Evolutionary conservation across 805 yeast genomes (phyloP).

Genomic region (Spathaspora girioi): DNA sequence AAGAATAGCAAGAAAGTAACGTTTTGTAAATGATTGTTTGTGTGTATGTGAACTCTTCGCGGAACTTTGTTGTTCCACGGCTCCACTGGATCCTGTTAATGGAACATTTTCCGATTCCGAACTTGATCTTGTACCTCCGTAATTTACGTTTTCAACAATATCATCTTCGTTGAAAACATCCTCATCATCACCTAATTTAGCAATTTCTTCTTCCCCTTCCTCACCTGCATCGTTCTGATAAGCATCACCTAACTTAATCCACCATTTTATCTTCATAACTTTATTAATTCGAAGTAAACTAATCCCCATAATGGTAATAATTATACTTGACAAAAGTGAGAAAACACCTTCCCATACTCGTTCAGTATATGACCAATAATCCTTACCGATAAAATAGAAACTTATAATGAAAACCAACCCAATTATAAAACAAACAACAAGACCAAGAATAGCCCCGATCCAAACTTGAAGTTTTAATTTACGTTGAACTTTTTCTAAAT

Average conservation of each 20-base stretch:
- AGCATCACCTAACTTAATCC: constrained; percentile 43
- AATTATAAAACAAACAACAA: constrained; percentile 62
- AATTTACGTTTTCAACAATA: constrained; percentile 1
- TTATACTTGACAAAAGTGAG: constrained; percentile 70
- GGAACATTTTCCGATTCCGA: constrained; percentile 8
- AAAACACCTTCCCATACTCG: constrained; percentile 86
- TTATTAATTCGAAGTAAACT: constrained; percentile 78
- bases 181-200: constrained; percentile 9
- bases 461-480: constrained; percentile 66
- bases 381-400: constrained; percentile 76
- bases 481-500: constrained; percentile 7
- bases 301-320: constrained; percentile 84
- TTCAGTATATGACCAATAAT: constrained; percentile 84
- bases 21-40: constrained; percentile 37
- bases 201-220: constrained; percentile 13
- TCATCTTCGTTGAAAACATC: constrained; percentile 8
- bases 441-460: constrained; percentile 75
- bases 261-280: constrained; percentile 75
- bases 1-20: constrained; percentile 67
- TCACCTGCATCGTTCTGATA: constrained; percentile 16
- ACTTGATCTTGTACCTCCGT: constrained; percentile 6
- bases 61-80: neutral
- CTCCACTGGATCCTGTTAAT: constrained; percentile 1
- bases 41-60: constrained; percentile 1
- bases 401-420: constrained; percentile 69